Conservation (phyloP, 2,329 filamentous ascomycete genomes). For the Aureobasidium sp. region DNA sequence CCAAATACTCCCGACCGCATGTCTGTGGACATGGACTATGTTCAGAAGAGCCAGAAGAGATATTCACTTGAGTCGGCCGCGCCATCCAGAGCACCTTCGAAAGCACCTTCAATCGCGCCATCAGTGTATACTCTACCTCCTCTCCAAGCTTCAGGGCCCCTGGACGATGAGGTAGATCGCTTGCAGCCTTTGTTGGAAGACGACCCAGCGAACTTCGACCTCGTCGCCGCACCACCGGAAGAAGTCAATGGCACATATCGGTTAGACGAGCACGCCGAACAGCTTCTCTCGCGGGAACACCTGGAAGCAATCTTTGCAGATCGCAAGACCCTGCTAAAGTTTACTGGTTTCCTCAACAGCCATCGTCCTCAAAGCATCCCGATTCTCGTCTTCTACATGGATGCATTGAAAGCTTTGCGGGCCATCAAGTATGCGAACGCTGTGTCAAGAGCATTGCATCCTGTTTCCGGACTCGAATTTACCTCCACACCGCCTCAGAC, state of each 20-base stretch:
- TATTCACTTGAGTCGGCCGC: not conserved
- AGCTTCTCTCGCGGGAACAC: constrained; percentile 60
- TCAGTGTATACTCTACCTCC: constrained; percentile 28
- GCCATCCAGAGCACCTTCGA: not conserved
- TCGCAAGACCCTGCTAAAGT: constrained; percentile 55
- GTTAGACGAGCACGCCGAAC: constrained; percentile 57
- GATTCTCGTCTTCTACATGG: constrained; percentile 63
- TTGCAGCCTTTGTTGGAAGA: constrained; percentile 46
- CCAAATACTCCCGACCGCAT: not conserved
- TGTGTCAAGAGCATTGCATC: constrained; percentile 54
- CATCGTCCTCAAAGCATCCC: constrained; percentile 57
- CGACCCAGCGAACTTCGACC: constrained; percentile 48
- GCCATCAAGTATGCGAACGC: constrained; percentile 67
- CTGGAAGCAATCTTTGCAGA: constrained; percentile 59
- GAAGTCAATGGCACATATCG: constrained; percentile 39
- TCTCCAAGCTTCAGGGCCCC: constrained; percentile 37
- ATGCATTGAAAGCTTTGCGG: constrained; percentile 62
- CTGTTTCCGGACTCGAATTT: constrained; percentile 51
- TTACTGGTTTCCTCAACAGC: constrained; percentile 59
- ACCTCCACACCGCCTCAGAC: constrained; percentile 43
- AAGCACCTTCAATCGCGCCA: not conserved
- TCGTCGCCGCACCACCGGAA: constrained; percentile 37
- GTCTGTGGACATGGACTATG: not conserved
- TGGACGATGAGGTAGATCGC: constrained; percentile 35
- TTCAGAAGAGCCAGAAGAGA: not conserved